Conservation (phyloP, 2,329 filamentous ascomycete genomes). For the Talaromyces sp. region DNA sequence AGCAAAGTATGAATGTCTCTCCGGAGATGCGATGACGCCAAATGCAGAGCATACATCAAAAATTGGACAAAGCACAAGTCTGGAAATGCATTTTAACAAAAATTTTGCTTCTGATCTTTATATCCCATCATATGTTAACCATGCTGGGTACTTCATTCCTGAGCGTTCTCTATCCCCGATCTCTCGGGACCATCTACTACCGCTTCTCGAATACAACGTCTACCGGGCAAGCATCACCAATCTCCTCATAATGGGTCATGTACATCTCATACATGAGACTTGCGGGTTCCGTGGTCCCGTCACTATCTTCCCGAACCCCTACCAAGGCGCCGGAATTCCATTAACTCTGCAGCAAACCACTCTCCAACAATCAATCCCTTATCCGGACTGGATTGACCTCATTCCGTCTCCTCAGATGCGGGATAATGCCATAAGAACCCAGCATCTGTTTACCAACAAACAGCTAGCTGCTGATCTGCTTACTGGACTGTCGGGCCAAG, state of each 20-base stretch:
- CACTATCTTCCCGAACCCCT: not conserved
- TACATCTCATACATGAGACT: slow-evolving; percentile 1
- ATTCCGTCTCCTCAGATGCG: slow-evolving; percentile 38
- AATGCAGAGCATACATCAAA: not conserved
- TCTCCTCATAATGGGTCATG: slow-evolving; percentile 20
- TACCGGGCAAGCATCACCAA: slow-evolving; percentile 24
- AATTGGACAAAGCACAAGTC: not conserved
- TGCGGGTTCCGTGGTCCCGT: not conserved
- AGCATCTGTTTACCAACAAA: slow-evolving; percentile 30
- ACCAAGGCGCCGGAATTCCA: slow-evolving; percentile 18
- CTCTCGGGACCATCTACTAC: slow-evolving; percentile 23
- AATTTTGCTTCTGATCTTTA: not conserved
- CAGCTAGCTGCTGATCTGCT: slow-evolving; percentile 34
- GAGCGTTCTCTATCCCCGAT: slow-evolving; percentile 7
- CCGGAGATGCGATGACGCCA: not conserved
- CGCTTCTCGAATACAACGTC: slow-evolving; percentile 26
- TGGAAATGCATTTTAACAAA: not conserved
- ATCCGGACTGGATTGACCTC: slow-evolving; percentile 37
- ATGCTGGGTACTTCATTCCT: not conserved
- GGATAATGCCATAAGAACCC: slow-evolving; percentile 31
- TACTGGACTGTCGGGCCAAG: slow-evolving; percentile 6
- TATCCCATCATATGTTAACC: not conserved
- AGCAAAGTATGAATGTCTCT: not conserved
- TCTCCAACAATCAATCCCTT: slow-evolving; percentile 30
- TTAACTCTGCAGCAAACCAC: slow-evolving; percentile 31